Conservation (phyloP, 1,284 basidiomycete species). For the Malassezia cuniculi region DNA sequence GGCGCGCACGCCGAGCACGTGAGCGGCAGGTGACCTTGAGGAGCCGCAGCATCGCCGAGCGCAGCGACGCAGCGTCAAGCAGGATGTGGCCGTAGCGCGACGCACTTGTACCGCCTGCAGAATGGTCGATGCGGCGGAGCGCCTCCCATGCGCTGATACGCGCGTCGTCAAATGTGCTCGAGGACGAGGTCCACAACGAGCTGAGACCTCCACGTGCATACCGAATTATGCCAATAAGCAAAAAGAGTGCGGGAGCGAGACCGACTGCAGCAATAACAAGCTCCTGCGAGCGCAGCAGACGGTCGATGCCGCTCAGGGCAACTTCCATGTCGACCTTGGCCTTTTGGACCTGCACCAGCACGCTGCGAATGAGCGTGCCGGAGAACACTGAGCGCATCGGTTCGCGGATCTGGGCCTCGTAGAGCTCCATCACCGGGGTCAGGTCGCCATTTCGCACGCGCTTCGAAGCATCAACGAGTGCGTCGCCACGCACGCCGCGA, state of each 20-base stretch:
- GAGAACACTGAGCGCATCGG: conserved; percentile 68
- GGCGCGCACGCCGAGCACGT: conserved; percentile 42
- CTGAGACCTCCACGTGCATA: conserved; percentile 46
- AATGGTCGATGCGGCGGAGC: conserved; percentile 37
- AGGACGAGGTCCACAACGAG: conserved; percentile 1
- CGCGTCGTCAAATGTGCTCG: conserved; percentile 1
- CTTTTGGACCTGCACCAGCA: conserved; percentile 90
- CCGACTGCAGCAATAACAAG: conserved; percentile 95
- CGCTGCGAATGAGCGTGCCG: conserved; percentile 69
- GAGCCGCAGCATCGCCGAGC: conserved; percentile 48
- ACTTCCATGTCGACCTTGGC: conserved; percentile 90
- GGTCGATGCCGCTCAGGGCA: conserved; percentile 73
- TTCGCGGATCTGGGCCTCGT: conserved; percentile 76
- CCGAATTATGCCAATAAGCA: conserved; percentile 46
- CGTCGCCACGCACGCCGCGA: conserved; percentile 55
- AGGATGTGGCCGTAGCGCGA: conserved; percentile 59
- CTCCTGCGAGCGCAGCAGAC: conserved; percentile 82
- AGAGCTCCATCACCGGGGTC: conserved; percentile 72
- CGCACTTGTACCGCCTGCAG: neutral
- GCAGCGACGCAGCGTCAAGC: conserved; percentile 58
- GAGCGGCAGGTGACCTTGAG: conserved; percentile 16
- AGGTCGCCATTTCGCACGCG: conserved; percentile 71
- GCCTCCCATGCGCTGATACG: conserved; percentile 13
- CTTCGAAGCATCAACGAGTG: conserved; percentile 48
- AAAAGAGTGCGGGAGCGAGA: conserved; percentile 69